These are phyloP conservation scores for Penicillium lagena DNA, from an alignment of 495 filamentous ascomycete genomes.

Conservation along the genomic window DNA sequence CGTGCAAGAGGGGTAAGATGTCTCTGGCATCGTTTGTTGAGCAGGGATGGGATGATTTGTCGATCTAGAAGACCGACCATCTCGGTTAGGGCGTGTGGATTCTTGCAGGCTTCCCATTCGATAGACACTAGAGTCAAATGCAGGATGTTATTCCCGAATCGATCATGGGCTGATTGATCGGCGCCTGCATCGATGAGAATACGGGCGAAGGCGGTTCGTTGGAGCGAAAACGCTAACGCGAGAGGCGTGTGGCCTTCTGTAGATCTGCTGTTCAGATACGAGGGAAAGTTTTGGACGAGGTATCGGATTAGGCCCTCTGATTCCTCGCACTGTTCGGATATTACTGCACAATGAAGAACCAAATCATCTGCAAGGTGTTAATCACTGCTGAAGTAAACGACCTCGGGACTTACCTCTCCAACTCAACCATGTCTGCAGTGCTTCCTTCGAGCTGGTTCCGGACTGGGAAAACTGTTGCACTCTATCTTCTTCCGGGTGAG, in stretches of 20 bases:
- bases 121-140: slow-evolving; percentile 42
- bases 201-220: slow-evolving; percentile 46
- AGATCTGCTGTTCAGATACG: slow-evolving; percentile 52
- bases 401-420: slow-evolving; percentile 32
- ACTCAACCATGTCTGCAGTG: slow-evolving; percentile 55
- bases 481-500: slow-evolving; percentile 47
- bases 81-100: slow-evolving; percentile 20
- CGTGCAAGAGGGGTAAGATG: slow-evolving; percentile 44
- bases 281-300: slow-evolving; percentile 49
- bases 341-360: slow-evolving; percentile 59
- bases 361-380: slow-evolving; percentile 41
- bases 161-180: slow-evolving; percentile 52
- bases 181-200: slow-evolving; percentile 58
- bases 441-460: slow-evolving; percentile 50
- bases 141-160: slow-evolving; percentile 49
- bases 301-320: slow-evolving; percentile 53
- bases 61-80: slow-evolving; percentile 50
- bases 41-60: slow-evolving; percentile 35
- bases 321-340: slow-evolving; percentile 30
- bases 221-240: slow-evolving; percentile 46
- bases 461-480: slow-evolving; percentile 48
- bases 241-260: slow-evolving; percentile 53
- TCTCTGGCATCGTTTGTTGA: slow-evolving; percentile 35
- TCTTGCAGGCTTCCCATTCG: slow-evolving; percentile 1
- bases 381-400: neutral